Percentiles rank a stretch among this genome's conserved stretches.
Conservation (phyloP, 1,284 basidiomycete species). For the Moniliophthora roreri region DNA sequence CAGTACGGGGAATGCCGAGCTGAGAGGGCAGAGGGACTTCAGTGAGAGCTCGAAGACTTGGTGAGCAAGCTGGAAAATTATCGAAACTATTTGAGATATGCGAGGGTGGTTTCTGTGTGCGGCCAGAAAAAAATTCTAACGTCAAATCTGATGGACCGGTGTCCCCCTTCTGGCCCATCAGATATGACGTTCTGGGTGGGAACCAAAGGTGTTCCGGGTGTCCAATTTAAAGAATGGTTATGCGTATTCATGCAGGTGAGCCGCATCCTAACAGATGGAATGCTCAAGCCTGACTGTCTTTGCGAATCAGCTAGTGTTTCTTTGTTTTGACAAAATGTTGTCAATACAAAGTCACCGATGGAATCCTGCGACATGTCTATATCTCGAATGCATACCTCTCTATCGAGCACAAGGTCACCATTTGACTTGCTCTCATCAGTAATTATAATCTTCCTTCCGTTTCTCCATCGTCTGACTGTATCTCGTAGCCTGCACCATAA, state of each 20-base stretch:
- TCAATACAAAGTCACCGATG: slow-evolving; percentile 70
- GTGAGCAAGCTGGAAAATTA: too few species aligned
- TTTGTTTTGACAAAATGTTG: slow-evolving; percentile 74
- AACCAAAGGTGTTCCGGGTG: too few species aligned
- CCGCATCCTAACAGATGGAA: background rate
- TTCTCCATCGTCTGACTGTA: background rate
- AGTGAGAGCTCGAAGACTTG: too few species aligned
- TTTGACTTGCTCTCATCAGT: slow-evolving; percentile 76
- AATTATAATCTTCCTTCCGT: slow-evolving; percentile 25
- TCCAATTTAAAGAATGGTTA: slow-evolving; percentile 88
- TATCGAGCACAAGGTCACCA: slow-evolving; percentile 63
- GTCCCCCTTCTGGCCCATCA: too few species aligned
- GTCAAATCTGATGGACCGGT: too few species aligned
- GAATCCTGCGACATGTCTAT: slow-evolving; percentile 78
- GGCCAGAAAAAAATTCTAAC: too few species aligned
- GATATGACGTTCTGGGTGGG: too few species aligned
- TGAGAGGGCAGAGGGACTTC: too few species aligned
- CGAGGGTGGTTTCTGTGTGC: too few species aligned
- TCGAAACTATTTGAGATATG: too few species aligned
- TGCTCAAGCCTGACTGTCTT: background rate
- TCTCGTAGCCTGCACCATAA: slow-evolving; percentile 68
- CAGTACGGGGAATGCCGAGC: too few species aligned
- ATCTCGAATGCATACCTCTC: slow-evolving; percentile 77
- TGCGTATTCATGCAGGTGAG: slow-evolving; percentile 81
- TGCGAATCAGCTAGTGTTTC: slow-evolving; percentile 60